phyloP scores from a whole-genome alignment of 2,329 filamentous ascomycete species.

The Capronia epimyces region DNA sequence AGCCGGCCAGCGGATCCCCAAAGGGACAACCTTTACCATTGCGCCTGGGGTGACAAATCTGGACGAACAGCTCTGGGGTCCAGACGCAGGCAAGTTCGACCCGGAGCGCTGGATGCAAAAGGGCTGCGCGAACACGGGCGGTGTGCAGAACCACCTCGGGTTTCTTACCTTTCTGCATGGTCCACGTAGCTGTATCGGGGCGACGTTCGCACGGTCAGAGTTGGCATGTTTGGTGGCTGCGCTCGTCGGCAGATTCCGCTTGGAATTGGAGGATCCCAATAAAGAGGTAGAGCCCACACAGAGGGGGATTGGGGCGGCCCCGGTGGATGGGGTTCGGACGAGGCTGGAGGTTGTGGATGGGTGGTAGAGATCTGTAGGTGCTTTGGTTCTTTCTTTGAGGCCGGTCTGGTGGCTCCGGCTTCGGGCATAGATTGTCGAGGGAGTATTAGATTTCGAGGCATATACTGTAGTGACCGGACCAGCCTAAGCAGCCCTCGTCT shows the following conservation, averaged over 20 bases:
- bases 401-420: too few relatives aligned
- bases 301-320: not conserved
- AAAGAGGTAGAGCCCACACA: slow-evolving; percentile 48
- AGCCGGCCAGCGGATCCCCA: slow-evolving; percentile 60
- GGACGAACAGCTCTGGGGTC: slow-evolving; percentile 31
- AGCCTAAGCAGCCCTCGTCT: too few relatives aligned
- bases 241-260: slow-evolving; percentile 51
- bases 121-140: slow-evolving; percentile 50
- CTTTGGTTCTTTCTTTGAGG: too few relatives aligned
- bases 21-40: slow-evolving; percentile 64
- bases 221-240: slow-evolving; percentile 78
- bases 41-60: slow-evolving; percentile 40
- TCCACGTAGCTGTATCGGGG: slow-evolving; percentile 27
- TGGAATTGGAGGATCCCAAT: slow-evolving; percentile 58
- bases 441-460: too few relatives aligned
- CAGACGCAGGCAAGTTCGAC: slow-evolving; percentile 33
- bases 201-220: slow-evolving; percentile 62
- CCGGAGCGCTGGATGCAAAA: slow-evolving; percentile 40
- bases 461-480: too few relatives aligned
- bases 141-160: slow-evolving; percentile 63
- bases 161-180: slow-evolving; percentile 73
- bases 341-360: not conserved
- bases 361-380: too few relatives aligned
- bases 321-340: not conserved
- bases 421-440: too few relatives aligned